Percentiles rank a stretch among this genome's conserved stretches.
phyloP scores from a whole-genome alignment of 345 rosid genomes.

The Bruguiera parviflora region DNA sequence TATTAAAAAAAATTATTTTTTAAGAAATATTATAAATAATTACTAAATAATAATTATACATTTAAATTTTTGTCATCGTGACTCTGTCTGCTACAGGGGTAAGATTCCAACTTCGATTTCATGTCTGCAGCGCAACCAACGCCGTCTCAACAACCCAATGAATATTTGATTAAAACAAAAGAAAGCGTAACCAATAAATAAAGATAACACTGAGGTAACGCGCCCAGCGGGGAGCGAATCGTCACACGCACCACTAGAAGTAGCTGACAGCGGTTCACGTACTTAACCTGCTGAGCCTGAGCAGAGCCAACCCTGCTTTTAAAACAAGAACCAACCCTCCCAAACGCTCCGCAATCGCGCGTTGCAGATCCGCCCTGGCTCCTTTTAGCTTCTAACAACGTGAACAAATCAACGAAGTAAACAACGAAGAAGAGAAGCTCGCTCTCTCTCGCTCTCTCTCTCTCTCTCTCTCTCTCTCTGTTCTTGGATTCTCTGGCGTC shows the following conservation, averaged over 20 bases:
- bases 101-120: neutral
- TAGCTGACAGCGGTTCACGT: constrained; percentile 5
- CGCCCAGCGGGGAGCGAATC: neutral
- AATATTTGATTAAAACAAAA: neutral
- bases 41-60: no score
- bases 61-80: no score
- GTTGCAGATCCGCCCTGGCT: constrained; percentile 1
- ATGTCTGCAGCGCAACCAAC: neutral
- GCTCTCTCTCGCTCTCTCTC: no score
- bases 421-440: constrained; percentile 1
- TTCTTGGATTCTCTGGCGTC: constrained; percentile 24
- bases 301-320: constrained; percentile 11
- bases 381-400: neutral
- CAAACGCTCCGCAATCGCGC: constrained; percentile 21
- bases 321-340: neutral
- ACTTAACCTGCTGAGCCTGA: constrained; percentile 17
- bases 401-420: constrained; percentile 13
- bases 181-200: neutral
- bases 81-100: no score
- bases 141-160: neutral
- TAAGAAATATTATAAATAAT: no score
- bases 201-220: neutral
- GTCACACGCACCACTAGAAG: constrained; percentile 24
- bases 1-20: no score
- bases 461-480: constrained; percentile 1